These are phyloP conservation scores for Colletotrichum navitas DNA, from an alignment of 2,329 filamentous ascomycete genomes.

Conservation along the genomic window DNA sequence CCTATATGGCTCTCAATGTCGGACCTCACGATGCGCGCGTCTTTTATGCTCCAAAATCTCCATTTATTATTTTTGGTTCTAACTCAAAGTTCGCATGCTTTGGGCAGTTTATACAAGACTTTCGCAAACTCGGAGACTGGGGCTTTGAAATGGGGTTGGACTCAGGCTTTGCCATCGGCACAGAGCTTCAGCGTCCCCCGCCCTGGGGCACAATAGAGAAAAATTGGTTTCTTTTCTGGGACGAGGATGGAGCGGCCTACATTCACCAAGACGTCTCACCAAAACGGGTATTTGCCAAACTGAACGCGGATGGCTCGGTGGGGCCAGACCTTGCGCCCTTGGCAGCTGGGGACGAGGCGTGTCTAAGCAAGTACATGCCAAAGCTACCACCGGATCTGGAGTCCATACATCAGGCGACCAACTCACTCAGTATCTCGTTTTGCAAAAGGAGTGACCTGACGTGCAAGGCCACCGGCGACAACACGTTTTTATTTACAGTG, in stretches of 20 bases:
- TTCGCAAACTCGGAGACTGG: constrained; percentile 63
- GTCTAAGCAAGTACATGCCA: constrained; percentile 62
- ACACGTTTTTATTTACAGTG: constrained; percentile 68
- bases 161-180: constrained; percentile 56
- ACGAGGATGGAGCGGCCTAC: constrained; percentile 58
- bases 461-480: constrained; percentile 58
- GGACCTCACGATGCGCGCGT: constrained; percentile 71
- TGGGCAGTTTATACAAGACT: constrained; percentile 68
- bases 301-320: constrained; percentile 59
- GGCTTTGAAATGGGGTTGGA: constrained; percentile 46
- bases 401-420: constrained; percentile 71
- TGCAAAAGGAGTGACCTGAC: constrained; percentile 60
- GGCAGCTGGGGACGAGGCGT: constrained; percentile 57
- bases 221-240: constrained; percentile 75
- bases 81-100: constrained; percentile 68
- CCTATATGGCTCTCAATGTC: constrained; percentile 56
- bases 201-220: constrained; percentile 65
- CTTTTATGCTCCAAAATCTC: constrained; percentile 64
- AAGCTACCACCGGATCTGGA: constrained; percentile 52
- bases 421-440: constrained; percentile 67
- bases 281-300: constrained; percentile 61
- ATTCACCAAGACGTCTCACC: constrained; percentile 67
- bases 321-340: constrained; percentile 60
- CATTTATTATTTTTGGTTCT: constrained; percentile 67
- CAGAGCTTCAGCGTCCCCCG: constrained; percentile 64